Percentiles rank a stretch among this genome's conserved stretches.
These are phyloP conservation scores for Fusarium acutatum DNA, from an alignment of 2,329 filamentous ascomycete species.

Conservation along the genomic window DNA sequence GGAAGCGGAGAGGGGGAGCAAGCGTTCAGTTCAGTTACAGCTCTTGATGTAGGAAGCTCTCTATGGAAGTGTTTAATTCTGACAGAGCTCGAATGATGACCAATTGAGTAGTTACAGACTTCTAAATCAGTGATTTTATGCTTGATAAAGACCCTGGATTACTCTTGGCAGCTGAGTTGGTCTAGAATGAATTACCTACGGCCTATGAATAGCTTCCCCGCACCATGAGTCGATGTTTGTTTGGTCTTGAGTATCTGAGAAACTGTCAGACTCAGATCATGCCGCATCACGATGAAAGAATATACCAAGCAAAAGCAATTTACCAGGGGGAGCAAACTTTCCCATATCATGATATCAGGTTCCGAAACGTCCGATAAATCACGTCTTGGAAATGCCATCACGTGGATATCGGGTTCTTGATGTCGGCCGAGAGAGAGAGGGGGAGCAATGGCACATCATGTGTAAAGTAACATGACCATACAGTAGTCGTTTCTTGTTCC, in stretches of 20 bases:
- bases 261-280: conserved; percentile 35
- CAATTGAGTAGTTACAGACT: not conserved
- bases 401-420: conserved; percentile 15
- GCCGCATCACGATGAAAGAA: conserved; percentile 9
- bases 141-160: not conserved
- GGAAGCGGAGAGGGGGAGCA: not conserved
- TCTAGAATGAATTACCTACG: not conserved
- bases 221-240: conserved; percentile 12
- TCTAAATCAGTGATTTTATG: not conserved
- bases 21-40: not conserved
- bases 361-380: conserved; percentile 28
- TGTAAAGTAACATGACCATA: conserved; percentile 3
- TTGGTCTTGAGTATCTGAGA: not conserved
- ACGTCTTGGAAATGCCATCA: conserved; percentile 23
- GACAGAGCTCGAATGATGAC: conserved; percentile 6
- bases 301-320: not conserved
- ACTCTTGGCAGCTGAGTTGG: conserved; percentile 5
- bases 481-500: not conserved
- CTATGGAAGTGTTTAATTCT: conserved; percentile 18
- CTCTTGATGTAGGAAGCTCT: conserved; percentile 22
- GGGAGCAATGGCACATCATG: not conserved
- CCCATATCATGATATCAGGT: conserved; percentile 24
- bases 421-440: conserved; percentile 17
- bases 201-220: conserved; percentile 13
- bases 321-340: conserved; percentile 16